Evolutionary conservation across 371 early-diverging fungal genomes (phyloP).

Genomic region (Saksenaea oblongispora): DNA sequence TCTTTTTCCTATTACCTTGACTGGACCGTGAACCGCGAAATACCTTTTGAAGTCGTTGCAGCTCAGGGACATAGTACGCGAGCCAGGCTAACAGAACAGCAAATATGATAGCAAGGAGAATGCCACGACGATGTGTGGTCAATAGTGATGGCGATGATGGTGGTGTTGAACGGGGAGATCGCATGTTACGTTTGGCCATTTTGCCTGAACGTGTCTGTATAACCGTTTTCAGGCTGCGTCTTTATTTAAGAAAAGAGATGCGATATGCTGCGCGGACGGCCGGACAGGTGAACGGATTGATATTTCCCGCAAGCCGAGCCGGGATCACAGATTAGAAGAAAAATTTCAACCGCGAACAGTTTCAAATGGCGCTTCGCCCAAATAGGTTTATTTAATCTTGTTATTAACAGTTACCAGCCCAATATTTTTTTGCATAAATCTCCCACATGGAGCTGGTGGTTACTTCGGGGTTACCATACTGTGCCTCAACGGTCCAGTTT

Average conservation of each 20-base stretch:
- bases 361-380: no score
- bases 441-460: conserved; percentile 34
- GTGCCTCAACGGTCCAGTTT: conserved; percentile 15
- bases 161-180: neutral
- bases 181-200: neutral
- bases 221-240: neutral
- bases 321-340: no score
- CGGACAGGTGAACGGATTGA: no score
- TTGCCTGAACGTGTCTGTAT: no score
- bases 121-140: neutral
- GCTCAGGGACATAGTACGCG: conserved; percentile 7
- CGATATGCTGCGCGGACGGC: no score
- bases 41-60: neutral
- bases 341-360: no score
- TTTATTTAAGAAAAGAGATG: neutral
- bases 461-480: conserved; percentile 24
- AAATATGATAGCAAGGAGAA: conserved; percentile 5
- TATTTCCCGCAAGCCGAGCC: no score
- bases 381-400: no score
- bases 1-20: neutral
- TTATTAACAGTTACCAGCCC: conserved; percentile 11
- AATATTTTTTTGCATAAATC: conserved; percentile 15
- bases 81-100: conserved; percentile 13
- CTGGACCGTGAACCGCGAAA: neutral
- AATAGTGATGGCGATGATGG: neutral